These are phyloP conservation scores for Gaertneriomyces sp. DNA, from an alignment of 192 early-diverging fungal species.

Conservation along the genomic window DNA sequence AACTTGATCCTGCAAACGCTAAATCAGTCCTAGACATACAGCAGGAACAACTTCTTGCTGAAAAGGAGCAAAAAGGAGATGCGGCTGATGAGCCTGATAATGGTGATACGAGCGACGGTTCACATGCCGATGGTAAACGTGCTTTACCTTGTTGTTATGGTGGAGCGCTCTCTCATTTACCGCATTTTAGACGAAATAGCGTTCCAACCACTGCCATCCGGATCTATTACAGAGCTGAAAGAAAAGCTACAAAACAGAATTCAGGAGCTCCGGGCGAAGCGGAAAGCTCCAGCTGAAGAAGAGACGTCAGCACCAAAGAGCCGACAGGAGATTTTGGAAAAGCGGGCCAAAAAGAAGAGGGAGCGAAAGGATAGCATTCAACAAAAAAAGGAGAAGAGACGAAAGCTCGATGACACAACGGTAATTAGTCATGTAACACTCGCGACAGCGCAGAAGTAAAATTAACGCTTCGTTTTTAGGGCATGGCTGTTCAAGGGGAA, in stretches of 20 bases:
- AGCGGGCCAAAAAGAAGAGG: conserved; percentile 58
- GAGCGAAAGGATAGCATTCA: conserved; percentile 56
- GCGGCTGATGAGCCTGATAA: conserved; percentile 33
- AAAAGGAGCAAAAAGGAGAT: conserved; percentile 33
- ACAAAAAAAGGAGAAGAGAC: conserved; percentile 60
- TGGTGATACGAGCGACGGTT: conserved; percentile 25
- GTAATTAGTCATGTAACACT: background rate
- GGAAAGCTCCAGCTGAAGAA: conserved; percentile 52
- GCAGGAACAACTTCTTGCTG: conserved; percentile 47
- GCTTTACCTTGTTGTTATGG: background rate
- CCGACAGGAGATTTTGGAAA: conserved; percentile 74
- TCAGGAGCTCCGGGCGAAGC: conserved; percentile 54
- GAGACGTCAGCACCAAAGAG: conserved; percentile 34
- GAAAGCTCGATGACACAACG: conserved; percentile 24
- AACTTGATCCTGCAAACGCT: conserved; percentile 46
- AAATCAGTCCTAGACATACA: conserved; percentile 71
- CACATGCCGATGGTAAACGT: background rate
- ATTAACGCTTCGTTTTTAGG: background rate
- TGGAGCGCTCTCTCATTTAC: background rate
- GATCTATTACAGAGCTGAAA: conserved; percentile 57
- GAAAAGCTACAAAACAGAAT: conserved; percentile 64
- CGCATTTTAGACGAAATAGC: background rate
- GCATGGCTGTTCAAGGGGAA: conserved; percentile 7
- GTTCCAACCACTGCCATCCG: conserved; percentile 38
- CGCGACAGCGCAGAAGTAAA: no score